phyloP scores from a whole-genome alignment of 2,329 filamentous ascomycete species.

The Salinomyces thailandicus region DNA sequence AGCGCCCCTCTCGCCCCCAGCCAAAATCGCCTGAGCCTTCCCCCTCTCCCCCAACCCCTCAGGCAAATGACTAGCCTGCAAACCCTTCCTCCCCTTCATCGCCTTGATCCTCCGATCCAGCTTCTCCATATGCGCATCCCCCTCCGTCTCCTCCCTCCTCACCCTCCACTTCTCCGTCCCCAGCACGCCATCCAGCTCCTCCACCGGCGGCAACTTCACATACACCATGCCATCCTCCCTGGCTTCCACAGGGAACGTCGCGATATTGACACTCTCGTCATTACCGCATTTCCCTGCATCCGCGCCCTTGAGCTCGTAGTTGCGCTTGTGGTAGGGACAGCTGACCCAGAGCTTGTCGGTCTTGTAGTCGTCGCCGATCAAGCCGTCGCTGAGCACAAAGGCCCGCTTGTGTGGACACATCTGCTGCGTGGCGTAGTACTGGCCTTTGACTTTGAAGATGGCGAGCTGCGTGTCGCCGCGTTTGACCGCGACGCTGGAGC shows the following conservation, averaged over 20 bases:
- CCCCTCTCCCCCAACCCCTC: constrained; percentile 34
- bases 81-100: constrained; percentile 44
- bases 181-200: constrained; percentile 67
- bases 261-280: constrained; percentile 66
- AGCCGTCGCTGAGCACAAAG: constrained; percentile 77
- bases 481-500: constrained; percentile 68
- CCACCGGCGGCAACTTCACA: constrained; percentile 66
- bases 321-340: constrained; percentile 82
- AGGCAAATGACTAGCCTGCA: constrained; percentile 35
- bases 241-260: constrained; percentile 69
- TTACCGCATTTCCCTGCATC: constrained; percentile 62
- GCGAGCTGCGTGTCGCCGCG: constrained; percentile 82
- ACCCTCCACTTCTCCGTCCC: constrained; percentile 73
- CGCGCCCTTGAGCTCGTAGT: constrained; percentile 62
- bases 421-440: constrained; percentile 78
- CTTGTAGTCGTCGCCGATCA: constrained; percentile 58
- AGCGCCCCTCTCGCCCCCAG: constrained; percentile 35
- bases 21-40: constrained; percentile 35
- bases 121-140: constrained; percentile 38
- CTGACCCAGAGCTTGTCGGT: constrained; percentile 67
- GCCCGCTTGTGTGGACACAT: constrained; percentile 92
- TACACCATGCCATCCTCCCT: constrained; percentile 68
- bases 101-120: constrained; percentile 47
- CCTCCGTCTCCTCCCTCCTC: constrained; percentile 53
- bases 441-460: constrained; percentile 70